These are phyloP conservation scores for Mycena alexandri DNA, from an alignment of 768 basidiomycete species.

Conservation along the genomic window DNA sequence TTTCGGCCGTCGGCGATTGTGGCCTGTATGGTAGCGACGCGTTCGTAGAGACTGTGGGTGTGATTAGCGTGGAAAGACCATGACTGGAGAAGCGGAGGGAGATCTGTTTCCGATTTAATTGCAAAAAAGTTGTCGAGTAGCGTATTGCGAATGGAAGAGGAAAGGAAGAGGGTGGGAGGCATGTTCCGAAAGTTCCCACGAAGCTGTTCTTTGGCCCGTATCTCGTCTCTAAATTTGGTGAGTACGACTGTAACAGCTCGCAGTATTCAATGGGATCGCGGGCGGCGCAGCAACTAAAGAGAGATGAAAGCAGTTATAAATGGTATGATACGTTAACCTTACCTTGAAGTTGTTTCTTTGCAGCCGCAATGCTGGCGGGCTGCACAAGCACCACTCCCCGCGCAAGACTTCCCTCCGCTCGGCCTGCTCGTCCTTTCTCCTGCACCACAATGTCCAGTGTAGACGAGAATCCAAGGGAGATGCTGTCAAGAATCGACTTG, in stretches of 20 bases:
- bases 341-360: slow-evolving; percentile 1
- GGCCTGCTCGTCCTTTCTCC: slow-evolving; percentile 10
- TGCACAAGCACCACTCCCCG: not conserved
- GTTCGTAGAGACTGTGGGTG: not conserved
- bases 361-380: not conserved
- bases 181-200: not conserved
- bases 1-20: not conserved
- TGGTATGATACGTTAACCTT: too few species aligned
- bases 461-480: not conserved
- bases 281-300: too few species aligned
- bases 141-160: not conserved
- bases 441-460: not conserved
- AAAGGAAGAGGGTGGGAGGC: too few species aligned
- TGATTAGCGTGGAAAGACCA: not conserved
- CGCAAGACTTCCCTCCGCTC: not conserved
- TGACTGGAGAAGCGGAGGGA: not conserved
- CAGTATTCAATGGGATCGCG: too few species aligned
- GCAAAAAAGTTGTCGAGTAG: not conserved
- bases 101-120: not conserved
- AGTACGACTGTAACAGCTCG: not conserved
- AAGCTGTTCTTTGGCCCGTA: not conserved
- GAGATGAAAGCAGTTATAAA: too few species aligned
- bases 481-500: slow-evolving; percentile 6
- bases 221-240: not conserved
- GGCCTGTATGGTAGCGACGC: not conserved